Base-by-base conservation (phyloP, 495 filamentous ascomycete genomes). In the Xylaria intraflava region DNA sequence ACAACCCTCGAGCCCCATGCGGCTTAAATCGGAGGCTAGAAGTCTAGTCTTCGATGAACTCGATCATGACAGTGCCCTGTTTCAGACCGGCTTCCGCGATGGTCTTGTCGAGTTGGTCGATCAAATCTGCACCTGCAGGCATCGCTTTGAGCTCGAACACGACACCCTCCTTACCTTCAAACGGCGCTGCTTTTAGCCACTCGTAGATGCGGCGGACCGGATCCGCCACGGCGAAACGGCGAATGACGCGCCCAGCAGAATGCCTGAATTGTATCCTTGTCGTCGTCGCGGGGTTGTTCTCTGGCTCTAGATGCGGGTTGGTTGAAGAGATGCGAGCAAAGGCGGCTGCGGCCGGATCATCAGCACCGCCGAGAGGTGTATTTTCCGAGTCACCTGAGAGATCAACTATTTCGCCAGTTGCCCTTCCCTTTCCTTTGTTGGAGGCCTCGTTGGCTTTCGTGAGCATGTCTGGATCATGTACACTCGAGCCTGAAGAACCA, bases 191-290 rank as follows among this genome's bases (percentile, higher is more conserved):
- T 70, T 97, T 97, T 36, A 98, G 80, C 89, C 92, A 98, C 72
- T 98, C 93, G 64, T 92, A 98, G 30, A 98, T 81, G 11, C 89
- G 79, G 41, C 80, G 72, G 6, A 98, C 90, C 0, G 79, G 78
- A 42, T 98, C 93, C n/a, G 80, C 67, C n/a, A 90, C 65, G 7
- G 75, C 65, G 70, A 98, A 98, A 12, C 86, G 78, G 16, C 91
- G 84, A 33, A 98, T 89, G 16, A 91, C 76, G 22, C 90, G 81
- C 9, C 89, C 90, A 36, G 80, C 83, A 0, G 90, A 81, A 58
- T 93, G 84, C 51, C 87, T 79, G 66, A 98, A 92, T 62, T 97
- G 93, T 55, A 98, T 89, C 24, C 94, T 81, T 11, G 93, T 96
- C 8, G 83, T 87, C 4, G 80, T 81, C 11, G 81, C 72, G 0